Percentiles rank a stretch among this genome's conserved stretches.
These are phyloP conservation scores for Trametes meyenii DNA, from an alignment of 768 basidiomycete genomes.

Conservation along the genomic window DNA sequence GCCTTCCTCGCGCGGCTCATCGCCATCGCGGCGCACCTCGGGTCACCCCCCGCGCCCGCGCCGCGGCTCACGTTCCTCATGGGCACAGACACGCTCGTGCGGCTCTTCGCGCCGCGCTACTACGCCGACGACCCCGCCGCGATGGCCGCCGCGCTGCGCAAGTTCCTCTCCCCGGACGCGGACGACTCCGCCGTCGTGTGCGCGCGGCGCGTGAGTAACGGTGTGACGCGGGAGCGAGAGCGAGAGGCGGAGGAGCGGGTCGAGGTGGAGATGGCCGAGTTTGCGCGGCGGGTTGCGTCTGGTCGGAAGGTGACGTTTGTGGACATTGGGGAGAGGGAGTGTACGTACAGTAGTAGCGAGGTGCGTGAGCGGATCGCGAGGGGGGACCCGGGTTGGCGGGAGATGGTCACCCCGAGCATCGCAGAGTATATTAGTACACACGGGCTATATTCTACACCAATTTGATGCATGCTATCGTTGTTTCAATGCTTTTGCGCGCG, in stretches of 20 bases:
- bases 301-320: slow-evolving; percentile 57
- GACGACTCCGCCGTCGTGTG: slow-evolving; percentile 69
- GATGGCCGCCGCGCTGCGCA: slow-evolving; percentile 60
- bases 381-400: slow-evolving; percentile 45
- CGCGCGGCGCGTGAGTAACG: slow-evolving; percentile 51
- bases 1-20: slow-evolving; percentile 49
- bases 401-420: slow-evolving; percentile 48
- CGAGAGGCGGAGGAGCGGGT: slow-evolving; percentile 31
- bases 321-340: slow-evolving; percentile 59
- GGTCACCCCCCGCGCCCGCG: background rate
- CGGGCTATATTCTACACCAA: slow-evolving; percentile 43
- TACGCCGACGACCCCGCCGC: slow-evolving; percentile 53
- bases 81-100: slow-evolving; percentile 84
- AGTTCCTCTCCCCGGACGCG: slow-evolving; percentile 57
- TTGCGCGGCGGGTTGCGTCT: slow-evolving; percentile 53
- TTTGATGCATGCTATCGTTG: background rate
- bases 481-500: background rate
- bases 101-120: slow-evolving; percentile 76
- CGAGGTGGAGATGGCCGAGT: slow-evolving; percentile 34
- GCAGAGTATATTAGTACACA: slow-evolving; percentile 54
- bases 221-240: slow-evolving; percentile 16
- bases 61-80: slow-evolving; percentile 69
- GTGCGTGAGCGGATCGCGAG: slow-evolving; percentile 52
- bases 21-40: slow-evolving; percentile 27
- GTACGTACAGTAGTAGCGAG: slow-evolving; percentile 68